Base-by-base conservation (phyloP, 305 asterid species). In the Fraxinus platypoda region DNA sequence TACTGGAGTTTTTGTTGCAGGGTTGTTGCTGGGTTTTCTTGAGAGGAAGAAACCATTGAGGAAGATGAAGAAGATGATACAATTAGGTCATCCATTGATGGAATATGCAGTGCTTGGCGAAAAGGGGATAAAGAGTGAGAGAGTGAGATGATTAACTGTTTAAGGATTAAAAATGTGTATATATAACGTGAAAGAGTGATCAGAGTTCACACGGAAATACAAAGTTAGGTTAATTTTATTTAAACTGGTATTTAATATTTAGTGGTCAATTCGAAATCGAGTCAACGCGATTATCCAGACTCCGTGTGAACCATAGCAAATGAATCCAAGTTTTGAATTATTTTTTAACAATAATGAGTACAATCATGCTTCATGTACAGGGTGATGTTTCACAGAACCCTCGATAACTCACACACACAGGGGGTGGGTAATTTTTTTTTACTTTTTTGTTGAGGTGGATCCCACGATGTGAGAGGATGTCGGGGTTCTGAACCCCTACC, bases 1-100 rank as follows among this genome's bases (percentile, higher is more conserved):
- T 81, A 80, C 12, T 87, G 91, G 76, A 90, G 92, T 85, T 87
- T 87, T 75, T 84, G 83, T 43, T 90, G 91, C 80, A 87, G 85
- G 79, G 84, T 34, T n/a, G 88, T 54, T 13, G 83, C 70, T 1
- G 8, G 54, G 6, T 37, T 78, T 8, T 64, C 77, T 4, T 31
- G 74, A 8, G n/a, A 43, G 54, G 59, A 82, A 17, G 84, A 35
- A 31, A 83, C 30, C 1, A 84, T 43, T 7, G 86, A 81, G 26
- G 87, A 78, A 38, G 85, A 52, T 8, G 89, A 73, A 3, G 84
- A 78, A 2, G 84, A 64, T 2, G 87, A 80, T 8, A 87, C 82
- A 12, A 84, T 70, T 26, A 84, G 1, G 25, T 87, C 86, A 9
- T 80, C 86, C 89, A 87, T 43, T 83, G 78, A 74, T 5, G 43